Base-by-base conservation (phyloP, 768 basidiomycete genomes). In the Gloeophyllum trabeum region DNA sequence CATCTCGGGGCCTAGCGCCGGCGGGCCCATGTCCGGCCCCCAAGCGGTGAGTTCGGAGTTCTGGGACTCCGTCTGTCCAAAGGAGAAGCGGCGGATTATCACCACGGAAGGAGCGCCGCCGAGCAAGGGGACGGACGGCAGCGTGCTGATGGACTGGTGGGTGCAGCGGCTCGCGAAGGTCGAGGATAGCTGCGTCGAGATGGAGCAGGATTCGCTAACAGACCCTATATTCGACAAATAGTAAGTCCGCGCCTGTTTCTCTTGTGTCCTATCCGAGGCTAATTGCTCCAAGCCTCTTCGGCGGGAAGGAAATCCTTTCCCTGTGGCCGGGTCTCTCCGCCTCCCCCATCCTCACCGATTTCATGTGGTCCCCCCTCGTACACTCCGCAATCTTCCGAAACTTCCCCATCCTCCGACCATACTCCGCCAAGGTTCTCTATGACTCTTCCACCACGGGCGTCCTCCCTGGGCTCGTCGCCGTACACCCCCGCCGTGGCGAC, bases 341-440 rank as follows among this genome's bases (percentile, higher is more conserved):
- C 5, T 76, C 76, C 0, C 75, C 76, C 16, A 66, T 76, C 35
- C 56, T 77, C 24, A 51, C 49, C 2, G 46, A 61, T n/a, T 79
- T 76, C 48, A 46, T 57, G 3, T 79, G 75, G 75, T 74, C 75
- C 0, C 64, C 70, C 0, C 63, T 74, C 41, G 71, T 78, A 21
- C 60, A 61, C 32, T 53, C 59, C 22, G 74, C 72, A 7, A 19
- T 37, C 13, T 10, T 19, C 10, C 12, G 36, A 19, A 37, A 37
- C 36, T 10, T 10, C 10, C 13, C 10, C 20, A 7, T 37, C 36
- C 20, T 37, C 20, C 36, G 7, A 10, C 36, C 36, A 7, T 21
- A 21, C 36, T 10, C 10, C 20, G 41, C 41, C 25, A 26, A 24
- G 19, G 25, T 14, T 18, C n/a, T 19, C 19, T 26, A 13, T 40